These are phyloP conservation scores for Cytospora piceicola DNA, from an alignment of 2,329 filamentous ascomycete species.

Conservation along the genomic window DNA sequence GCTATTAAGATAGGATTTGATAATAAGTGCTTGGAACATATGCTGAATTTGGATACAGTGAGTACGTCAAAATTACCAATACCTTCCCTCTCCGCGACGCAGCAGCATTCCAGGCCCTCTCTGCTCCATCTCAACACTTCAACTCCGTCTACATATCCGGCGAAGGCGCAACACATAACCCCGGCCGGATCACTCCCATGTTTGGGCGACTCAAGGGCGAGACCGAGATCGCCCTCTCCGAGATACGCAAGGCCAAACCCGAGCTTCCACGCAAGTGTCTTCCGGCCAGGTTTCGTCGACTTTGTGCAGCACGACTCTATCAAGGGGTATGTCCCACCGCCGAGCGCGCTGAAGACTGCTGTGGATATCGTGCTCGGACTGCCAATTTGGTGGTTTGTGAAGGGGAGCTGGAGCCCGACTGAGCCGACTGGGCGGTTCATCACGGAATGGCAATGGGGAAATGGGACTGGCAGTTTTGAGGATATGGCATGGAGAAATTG, in stretches of 20 bases:
- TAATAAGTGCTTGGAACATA: background rate
- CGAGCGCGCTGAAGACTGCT: slow-evolving; percentile 31
- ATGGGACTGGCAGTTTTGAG: slow-evolving; percentile 37
- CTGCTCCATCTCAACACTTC: slow-evolving; percentile 54
- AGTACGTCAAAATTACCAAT: slow-evolving; percentile 71
- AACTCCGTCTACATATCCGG: slow-evolving; percentile 75
- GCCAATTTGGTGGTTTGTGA: slow-evolving; percentile 32
- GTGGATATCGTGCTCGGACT: slow-evolving; percentile 35
- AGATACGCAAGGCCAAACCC: slow-evolving; percentile 50
- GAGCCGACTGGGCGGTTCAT: slow-evolving; percentile 48
- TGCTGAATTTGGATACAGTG: slow-evolving; percentile 38
- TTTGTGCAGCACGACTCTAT: slow-evolving; percentile 45
- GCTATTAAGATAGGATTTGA: background rate
- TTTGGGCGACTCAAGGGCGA: slow-evolving; percentile 71
- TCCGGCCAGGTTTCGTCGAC: slow-evolving; percentile 66
- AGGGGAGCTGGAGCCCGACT: slow-evolving; percentile 47
- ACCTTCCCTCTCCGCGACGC: slow-evolving; percentile 68
- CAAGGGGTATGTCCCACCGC: slow-evolving; percentile 46
- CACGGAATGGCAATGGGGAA: slow-evolving; percentile 50
- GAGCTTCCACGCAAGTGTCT: slow-evolving; percentile 56
- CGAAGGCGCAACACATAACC: slow-evolving; percentile 60
- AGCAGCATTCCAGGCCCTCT: slow-evolving; percentile 58
- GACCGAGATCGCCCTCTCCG: slow-evolving; percentile 62
- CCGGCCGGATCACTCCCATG: slow-evolving; percentile 57
- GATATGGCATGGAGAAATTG: slow-evolving; percentile 40